phyloP scores from a whole-genome alignment of 225 moss, liverwort and hornwort species.

The Bryoerythrophyllum caledonicum region DNA sequence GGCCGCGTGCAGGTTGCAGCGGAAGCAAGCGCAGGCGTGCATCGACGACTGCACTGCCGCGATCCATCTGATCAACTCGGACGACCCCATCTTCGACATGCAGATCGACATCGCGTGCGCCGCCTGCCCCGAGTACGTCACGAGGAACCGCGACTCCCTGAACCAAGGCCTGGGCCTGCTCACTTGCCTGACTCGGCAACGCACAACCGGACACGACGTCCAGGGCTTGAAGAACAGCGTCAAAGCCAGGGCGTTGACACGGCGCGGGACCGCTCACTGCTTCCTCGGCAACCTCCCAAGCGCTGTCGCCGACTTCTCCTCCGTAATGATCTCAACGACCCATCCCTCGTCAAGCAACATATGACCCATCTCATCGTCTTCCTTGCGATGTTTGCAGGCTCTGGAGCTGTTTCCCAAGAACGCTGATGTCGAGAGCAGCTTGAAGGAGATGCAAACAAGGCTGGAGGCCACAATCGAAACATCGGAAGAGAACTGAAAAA shows the following conservation, averaged over 20 bases:
- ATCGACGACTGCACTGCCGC: slow-evolving; percentile 53
- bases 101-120: slow-evolving; percentile 47
- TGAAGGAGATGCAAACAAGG: slow-evolving; percentile 53
- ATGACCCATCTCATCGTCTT: neutral
- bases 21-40: slow-evolving; percentile 47
- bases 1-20: slow-evolving; percentile 53
- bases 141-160: slow-evolving; percentile 37
- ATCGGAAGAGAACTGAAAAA: neutral
- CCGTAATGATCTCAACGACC: slow-evolving; percentile 24
- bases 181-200: slow-evolving; percentile 45
- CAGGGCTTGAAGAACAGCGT: slow-evolving; percentile 36
- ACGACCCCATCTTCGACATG: slow-evolving; percentile 43
- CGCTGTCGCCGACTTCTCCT: slow-evolving; percentile 36
- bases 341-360: neutral
- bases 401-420: slow-evolving; percentile 46
- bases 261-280: slow-evolving; percentile 51
- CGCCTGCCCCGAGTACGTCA: slow-evolving; percentile 41
- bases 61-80: slow-evolving; percentile 38
- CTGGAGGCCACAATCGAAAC: slow-evolving; percentile 14
- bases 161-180: slow-evolving; percentile 49
- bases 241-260: slow-evolving; percentile 34
- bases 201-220: slow-evolving; percentile 35
- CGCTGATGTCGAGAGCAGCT: slow-evolving; percentile 32
- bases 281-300: slow-evolving; percentile 37
- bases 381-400: slow-evolving; percentile 26